These are phyloP conservation scores for Termitomyces sp. DNA, from an alignment of 768 basidiomycete genomes.

Conservation along the genomic window DNA sequence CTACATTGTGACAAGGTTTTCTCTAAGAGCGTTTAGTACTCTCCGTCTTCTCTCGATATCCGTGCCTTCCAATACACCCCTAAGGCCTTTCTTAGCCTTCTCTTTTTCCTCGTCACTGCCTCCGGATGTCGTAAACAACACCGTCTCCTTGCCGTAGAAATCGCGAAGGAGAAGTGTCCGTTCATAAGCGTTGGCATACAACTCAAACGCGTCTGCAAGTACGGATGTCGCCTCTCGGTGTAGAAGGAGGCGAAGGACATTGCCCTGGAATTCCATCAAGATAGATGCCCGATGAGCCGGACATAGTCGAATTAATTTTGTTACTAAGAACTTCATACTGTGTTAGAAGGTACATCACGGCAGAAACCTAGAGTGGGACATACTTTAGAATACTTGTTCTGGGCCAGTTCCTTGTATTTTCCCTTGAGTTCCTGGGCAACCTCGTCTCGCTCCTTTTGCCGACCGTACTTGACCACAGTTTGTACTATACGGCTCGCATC, in stretches of 20 bases:
- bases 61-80: conserved; percentile 59
- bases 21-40: conserved; percentile 64
- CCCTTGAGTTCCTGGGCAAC: conserved; percentile 83
- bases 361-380: conserved; percentile 5
- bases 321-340: conserved; percentile 61
- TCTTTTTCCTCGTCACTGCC: conserved; percentile 63
- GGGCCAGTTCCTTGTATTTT: conserved; percentile 68
- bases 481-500: conserved; percentile 87
- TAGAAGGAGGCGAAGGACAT: conserved; percentile 71
- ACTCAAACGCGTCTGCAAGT: conserved; percentile 84
- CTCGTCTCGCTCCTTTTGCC: conserved; percentile 69
- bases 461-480: conserved; percentile 78
- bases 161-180: conserved; percentile 75
- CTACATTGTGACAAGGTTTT: conserved; percentile 72
- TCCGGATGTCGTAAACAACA: conserved; percentile 54
- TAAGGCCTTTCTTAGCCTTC: conserved; percentile 59
- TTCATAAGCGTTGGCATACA: conserved; percentile 83
- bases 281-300: conserved; percentile 72
- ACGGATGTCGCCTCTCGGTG: conserved; percentile 83
- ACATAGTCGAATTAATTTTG: conserved; percentile 74
- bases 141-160: conserved; percentile 87
- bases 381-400: conserved; percentile 90
- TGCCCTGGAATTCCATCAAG: conserved; percentile 70
- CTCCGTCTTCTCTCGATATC: conserved; percentile 64
- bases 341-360: neutral